Conservation (phyloP, 2,329 filamentous ascomycete genomes). For the Calcarisporium arbuscula region DNA sequence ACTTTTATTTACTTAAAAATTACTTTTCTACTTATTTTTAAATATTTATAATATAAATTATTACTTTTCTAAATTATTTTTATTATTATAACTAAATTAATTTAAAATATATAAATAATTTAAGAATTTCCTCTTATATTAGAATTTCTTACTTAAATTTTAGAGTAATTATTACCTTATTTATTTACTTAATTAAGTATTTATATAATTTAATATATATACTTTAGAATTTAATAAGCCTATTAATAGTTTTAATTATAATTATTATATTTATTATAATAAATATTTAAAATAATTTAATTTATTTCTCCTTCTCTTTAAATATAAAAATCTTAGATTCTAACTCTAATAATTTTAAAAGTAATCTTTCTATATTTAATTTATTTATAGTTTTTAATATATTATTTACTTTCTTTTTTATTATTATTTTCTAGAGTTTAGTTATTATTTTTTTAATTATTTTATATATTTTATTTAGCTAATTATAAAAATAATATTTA, state of each 20-base stretch:
- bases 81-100: not conserved
- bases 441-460: not conserved
- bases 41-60: not conserved
- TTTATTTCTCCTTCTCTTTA: no score
- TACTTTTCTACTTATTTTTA: not conserved
- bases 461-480: not conserved
- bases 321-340: no score
- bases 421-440: not conserved
- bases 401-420: no score
- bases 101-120: not conserved
- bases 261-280: not conserved
- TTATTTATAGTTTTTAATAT: not conserved
- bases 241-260: not conserved
- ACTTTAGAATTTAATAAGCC: no score
- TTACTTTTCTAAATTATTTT: not conserved
- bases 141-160: no score
- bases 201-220: no score
- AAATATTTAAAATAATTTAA: no score
- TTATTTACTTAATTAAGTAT: no score
- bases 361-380: not conserved
- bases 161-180: no score
- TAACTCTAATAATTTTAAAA: no score
- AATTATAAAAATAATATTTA: not conserved
- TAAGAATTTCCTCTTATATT: no score
- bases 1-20: not conserved